Conservation (phyloP, 257 asterid genomes). For the Pogostemon cablin region DNA sequence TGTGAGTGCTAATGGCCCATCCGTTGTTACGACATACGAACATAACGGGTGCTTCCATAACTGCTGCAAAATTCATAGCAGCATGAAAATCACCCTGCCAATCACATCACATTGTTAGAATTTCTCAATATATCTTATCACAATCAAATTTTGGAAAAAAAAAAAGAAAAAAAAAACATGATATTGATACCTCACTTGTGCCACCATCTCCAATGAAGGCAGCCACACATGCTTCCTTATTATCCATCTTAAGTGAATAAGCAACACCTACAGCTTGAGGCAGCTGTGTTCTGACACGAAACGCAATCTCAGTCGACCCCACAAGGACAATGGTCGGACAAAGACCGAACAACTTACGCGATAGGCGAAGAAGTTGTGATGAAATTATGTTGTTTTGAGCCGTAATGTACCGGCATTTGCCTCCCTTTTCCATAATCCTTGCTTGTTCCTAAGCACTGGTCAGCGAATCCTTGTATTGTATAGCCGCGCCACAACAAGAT, state of each 20-base stretch:
- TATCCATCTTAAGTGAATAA: conserved; percentile 43
- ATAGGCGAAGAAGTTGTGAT: conserved; percentile 81
- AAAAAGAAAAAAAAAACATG: not conserved
- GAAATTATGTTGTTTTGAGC: conserved; percentile 67
- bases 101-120: conserved; percentile 11
- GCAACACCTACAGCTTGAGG: conserved; percentile 97
- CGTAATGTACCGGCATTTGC: conserved; percentile 94
- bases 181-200: conserved; percentile 72
- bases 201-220: conserved; percentile 79
- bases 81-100: conserved; percentile 46
- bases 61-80: no score
- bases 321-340: not conserved
- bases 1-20: no score
- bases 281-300: conserved; percentile 70
- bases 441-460: conserved; percentile 76
- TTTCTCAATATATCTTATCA: not conserved
- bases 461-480: conserved; percentile 71
- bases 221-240: no score
- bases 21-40: no score
- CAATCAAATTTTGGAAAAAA: not conserved
- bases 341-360: conserved; percentile 51
- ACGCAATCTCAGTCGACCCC: not conserved
- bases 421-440: conserved; percentile 81
- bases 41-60: no score
- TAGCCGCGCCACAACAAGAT: conserved; percentile 87